Evolutionary conservation across 2,329 filamentous ascomycete genomes (phyloP).

Genomic region (Massarina eburnea): DNA sequence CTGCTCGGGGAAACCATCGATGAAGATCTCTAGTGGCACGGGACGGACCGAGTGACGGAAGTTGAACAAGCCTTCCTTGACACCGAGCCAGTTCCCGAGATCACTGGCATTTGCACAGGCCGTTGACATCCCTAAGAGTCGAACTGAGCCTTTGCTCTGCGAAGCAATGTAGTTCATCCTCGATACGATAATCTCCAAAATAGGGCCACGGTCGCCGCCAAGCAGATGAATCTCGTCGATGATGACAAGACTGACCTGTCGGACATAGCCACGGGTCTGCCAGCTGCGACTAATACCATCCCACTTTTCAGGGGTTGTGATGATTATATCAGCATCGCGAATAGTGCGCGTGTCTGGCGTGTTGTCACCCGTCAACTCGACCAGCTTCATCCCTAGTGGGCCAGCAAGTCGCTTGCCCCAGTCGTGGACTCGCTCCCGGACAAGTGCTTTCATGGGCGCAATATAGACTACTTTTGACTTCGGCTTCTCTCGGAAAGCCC

Average conservation of each 20-base stretch:
- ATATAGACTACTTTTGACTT: constrained; percentile 99
- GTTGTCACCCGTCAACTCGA: constrained; percentile 96
- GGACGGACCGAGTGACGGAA: constrained; percentile 96
- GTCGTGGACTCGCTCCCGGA: constrained; percentile 93
- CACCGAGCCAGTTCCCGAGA: constrained; percentile 93
- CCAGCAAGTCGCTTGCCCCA: constrained; percentile 82
- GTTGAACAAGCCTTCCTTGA: constrained; percentile 93
- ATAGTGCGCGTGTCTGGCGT: constrained; percentile 97
- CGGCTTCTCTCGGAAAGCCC: constrained; percentile 92
- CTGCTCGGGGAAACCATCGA: constrained; percentile 94
- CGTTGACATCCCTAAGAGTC: constrained; percentile 97
- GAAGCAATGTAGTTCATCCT: constrained; percentile 99
- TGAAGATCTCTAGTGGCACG: constrained; percentile 93
- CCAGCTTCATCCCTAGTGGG: constrained; percentile 84
- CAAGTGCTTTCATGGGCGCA: constrained; percentile 97
- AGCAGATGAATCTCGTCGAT: constrained; percentile 98
- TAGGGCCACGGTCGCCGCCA: constrained; percentile 94
- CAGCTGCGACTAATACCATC: constrained; percentile 98
- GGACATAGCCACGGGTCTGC: constrained; percentile 96
- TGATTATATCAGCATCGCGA: constrained; percentile 93
- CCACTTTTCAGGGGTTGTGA: constrained; percentile 99
- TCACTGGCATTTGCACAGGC: constrained; percentile 95
- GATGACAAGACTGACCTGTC: constrained; percentile 92
- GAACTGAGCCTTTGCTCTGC: constrained; percentile 84
- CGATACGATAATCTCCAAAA: constrained; percentile 92